phyloP scores from a whole-genome alignment of 352 stramenopile genomes.

The Globisporangium lucens region DNA sequence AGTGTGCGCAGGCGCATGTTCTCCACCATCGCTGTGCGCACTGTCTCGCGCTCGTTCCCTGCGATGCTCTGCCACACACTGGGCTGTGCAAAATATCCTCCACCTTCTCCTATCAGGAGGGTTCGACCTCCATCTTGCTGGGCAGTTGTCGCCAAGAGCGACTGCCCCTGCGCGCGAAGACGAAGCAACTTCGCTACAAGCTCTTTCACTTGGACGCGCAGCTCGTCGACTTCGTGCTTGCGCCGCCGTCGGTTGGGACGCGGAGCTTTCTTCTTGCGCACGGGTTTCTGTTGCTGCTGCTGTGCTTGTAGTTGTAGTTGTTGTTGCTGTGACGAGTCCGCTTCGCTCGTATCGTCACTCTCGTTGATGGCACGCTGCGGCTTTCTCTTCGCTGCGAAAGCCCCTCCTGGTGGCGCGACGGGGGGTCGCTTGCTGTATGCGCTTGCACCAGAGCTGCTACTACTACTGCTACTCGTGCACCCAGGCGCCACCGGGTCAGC shows the following conservation, averaged over 20 bases:
- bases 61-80: slow-evolving; percentile 33
- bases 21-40: slow-evolving; percentile 26
- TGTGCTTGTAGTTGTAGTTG: neutral
- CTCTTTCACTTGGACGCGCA: neutral
- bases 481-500: too few species aligned
- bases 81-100: neutral
- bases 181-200: neutral
- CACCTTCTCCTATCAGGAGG: neutral
- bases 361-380: neutral
- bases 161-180: neutral
- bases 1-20: slow-evolving; percentile 30
- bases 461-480: neutral
- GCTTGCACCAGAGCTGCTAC: neutral
- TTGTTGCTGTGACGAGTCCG: neutral
- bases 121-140: neutral
- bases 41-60: slow-evolving; percentile 25
- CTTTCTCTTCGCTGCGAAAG: neutral
- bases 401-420: neutral
- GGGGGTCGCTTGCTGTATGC: neutral
- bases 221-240: neutral
- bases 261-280: neutral
- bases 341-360: neutral
- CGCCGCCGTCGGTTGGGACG: neutral
- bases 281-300: neutral
- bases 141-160: neutral